These are phyloP conservation scores for Scenedesmus sp. DNA, from an alignment of 163 green algal genomes.

Conservation along the genomic window DNA sequence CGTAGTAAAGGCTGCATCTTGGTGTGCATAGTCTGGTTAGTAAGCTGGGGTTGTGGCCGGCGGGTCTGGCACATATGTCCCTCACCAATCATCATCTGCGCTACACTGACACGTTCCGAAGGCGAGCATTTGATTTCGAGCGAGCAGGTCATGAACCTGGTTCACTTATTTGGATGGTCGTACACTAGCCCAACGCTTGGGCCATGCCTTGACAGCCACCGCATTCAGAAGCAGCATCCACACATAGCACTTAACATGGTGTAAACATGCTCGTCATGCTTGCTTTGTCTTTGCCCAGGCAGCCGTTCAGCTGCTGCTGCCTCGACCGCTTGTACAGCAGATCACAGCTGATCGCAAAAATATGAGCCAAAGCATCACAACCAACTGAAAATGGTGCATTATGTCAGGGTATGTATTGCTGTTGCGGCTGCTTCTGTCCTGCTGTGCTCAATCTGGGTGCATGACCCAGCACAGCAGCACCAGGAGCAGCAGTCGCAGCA, in stretches of 20 bases:
- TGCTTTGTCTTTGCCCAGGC: neutral
- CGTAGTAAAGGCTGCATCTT: neutral
- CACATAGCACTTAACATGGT: too few species aligned
- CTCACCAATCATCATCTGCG: neutral
- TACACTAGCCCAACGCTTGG: conserved; percentile 5
- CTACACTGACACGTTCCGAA: too few species aligned
- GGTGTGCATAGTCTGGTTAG: neutral
- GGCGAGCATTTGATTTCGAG: too few species aligned
- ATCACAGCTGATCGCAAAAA: neutral
- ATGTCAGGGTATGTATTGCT: too few species aligned
- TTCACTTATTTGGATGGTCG: neutral
- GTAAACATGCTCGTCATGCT: neutral
- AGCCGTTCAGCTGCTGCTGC: neutral
- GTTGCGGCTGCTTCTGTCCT: neutral
- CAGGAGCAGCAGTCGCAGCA: neutral
- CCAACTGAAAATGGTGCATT: neutral
- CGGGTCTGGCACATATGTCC: neutral
- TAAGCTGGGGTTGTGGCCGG: neutral
- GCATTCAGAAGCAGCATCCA: too few species aligned
- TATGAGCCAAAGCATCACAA: neutral
- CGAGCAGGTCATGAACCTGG: too few species aligned
- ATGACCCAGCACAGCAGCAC: neutral
- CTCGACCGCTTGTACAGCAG: neutral
- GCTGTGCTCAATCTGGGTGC: neutral
- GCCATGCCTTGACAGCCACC: neutral